Percentiles rank a stretch among this genome's conserved stretches.
phyloP scores from a whole-genome alignment of 1,139 yeast genomes.

The Groenewaldozyma auringiensis region DNA sequence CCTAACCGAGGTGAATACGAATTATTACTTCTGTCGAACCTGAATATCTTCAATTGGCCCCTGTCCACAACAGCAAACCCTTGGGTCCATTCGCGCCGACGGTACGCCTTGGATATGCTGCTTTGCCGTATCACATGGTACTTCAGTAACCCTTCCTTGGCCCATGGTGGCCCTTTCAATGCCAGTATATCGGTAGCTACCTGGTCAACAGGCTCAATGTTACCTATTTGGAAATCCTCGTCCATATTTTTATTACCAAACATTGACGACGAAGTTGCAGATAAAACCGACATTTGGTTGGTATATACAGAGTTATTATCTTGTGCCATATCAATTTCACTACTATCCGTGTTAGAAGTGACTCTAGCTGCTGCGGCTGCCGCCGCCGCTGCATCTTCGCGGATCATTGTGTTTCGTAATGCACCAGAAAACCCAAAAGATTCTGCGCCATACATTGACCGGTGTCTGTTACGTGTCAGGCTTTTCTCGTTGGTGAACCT shows the following conservation, averaged over 20 bases:
- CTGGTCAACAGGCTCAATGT: not conserved
- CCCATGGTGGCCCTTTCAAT: conserved; percentile 68
- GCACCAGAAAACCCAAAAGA: conserved; percentile 30
- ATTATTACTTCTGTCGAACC: conserved; percentile 18
- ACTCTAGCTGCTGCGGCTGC: not conserved
- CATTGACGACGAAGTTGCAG: not conserved
- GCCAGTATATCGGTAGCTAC: conserved; percentile 41
- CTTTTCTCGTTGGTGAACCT: conserved; percentile 1
- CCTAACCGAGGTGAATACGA: conserved; percentile 13
- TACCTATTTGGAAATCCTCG: not conserved
- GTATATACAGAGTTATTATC: not conserved
- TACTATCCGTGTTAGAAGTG: not conserved
- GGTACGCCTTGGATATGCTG: conserved; percentile 14
- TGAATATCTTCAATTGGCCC: conserved; percentile 29
- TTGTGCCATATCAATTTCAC: not conserved
- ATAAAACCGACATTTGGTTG: not conserved
- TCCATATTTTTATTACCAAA: not conserved
- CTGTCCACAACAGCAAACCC: conserved; percentile 29
- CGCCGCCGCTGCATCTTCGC: conserved; percentile 21
- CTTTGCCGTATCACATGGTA: conserved; percentile 34
- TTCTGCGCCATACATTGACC: conserved; percentile 16
- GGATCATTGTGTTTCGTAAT: conserved; percentile 24
- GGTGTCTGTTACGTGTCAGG: conserved; percentile 10
- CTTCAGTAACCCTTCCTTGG: conserved; percentile 65
- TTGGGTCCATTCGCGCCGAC: conserved; percentile 24